These are phyloP conservation scores for Nicotiana obtusifolia DNA, from an alignment of 257 asterid species.

Conservation along the genomic window DNA sequence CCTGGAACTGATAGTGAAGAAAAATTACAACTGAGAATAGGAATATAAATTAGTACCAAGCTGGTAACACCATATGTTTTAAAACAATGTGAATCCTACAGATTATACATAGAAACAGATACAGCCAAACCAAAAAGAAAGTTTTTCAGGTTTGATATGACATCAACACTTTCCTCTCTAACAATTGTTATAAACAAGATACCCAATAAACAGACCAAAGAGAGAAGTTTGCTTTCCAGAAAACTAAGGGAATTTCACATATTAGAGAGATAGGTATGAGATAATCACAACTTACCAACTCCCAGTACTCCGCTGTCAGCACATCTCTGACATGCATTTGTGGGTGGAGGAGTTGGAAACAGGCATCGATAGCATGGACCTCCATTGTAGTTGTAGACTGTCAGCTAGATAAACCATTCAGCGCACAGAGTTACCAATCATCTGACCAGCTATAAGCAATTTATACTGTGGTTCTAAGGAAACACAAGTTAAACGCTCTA, in stretches of 20 bases:
- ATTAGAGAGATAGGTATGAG: background rate
- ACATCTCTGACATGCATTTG: slow-evolving; percentile 94
- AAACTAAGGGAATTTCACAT: background rate
- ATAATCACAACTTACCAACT: slow-evolving; percentile 52
- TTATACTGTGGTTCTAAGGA: background rate
- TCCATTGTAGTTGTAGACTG: slow-evolving; percentile 80
- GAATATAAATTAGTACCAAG: background rate
- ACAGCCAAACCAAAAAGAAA: background rate
- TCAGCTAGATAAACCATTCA: slow-evolving; percentile 48
- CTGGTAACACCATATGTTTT: background rate
- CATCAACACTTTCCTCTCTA: background rate
- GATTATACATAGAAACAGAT: background rate
- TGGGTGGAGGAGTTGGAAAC: slow-evolving; percentile 95
- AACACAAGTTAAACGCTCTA: background rate
- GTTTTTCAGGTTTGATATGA: background rate
- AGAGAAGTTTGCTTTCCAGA: background rate
- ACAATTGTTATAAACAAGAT: background rate
- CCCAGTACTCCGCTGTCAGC: slow-evolving; percentile 97
- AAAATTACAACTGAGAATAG: background rate
- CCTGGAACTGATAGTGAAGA: slow-evolving; percentile 68
- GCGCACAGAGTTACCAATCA: background rate
- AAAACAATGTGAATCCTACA: background rate
- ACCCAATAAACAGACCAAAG: background rate
- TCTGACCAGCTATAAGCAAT: background rate
- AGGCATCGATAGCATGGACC: slow-evolving; percentile 96